A percentile compares a stretch with the other conserved stretches of the same genome.
Conservation (phyloP, 768 basidiomycete species). For the Agaricus blazei region DNA sequence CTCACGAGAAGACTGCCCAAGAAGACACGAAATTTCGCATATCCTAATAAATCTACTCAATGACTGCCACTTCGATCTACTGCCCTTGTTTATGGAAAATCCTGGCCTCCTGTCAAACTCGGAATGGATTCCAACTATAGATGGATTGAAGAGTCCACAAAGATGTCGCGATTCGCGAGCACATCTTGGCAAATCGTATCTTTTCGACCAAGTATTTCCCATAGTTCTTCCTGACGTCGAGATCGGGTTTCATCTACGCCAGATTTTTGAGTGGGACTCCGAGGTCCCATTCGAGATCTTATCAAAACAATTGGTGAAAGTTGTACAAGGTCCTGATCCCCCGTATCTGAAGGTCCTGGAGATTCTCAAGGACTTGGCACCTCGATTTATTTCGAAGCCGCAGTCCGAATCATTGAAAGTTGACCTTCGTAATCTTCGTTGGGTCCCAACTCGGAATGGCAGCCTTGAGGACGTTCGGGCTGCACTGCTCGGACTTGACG, state of each 20-base stretch:
- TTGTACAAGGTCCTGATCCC: slow-evolving; percentile 13
- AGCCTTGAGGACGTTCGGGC: slow-evolving; percentile 14
- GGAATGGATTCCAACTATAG: slow-evolving; percentile 34
- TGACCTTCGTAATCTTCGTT: slow-evolving; percentile 17
- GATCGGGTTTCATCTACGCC: slow-evolving; percentile 23
- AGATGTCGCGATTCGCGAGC: slow-evolving; percentile 23
- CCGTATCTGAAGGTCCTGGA: slow-evolving; percentile 14
- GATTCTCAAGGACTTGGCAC: slow-evolving; percentile 27
- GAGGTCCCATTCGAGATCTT: slow-evolving; percentile 26
- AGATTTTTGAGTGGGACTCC: slow-evolving; percentile 34
- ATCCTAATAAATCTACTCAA: background rate
- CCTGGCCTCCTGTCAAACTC: slow-evolving; percentile 1
- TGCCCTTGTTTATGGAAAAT: background rate
- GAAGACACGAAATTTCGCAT: background rate
- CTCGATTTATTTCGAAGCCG: slow-evolving; percentile 13
- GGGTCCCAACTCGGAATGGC: slow-evolving; percentile 30
- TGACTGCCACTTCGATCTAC: background rate
- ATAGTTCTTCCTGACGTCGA: slow-evolving; percentile 20
- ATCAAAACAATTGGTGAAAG: slow-evolving; percentile 25
- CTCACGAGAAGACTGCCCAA: slow-evolving; percentile 9
- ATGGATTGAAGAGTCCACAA: slow-evolving; percentile 23
- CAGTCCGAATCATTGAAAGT: slow-evolving; percentile 15
- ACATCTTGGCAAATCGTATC: slow-evolving; percentile 14
- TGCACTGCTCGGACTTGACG: slow-evolving; percentile 19
- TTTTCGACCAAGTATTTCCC: slow-evolving; percentile 37